Conservation (phyloP, 768 basidiomycete genomes). For the Suillus sp. region DNA sequence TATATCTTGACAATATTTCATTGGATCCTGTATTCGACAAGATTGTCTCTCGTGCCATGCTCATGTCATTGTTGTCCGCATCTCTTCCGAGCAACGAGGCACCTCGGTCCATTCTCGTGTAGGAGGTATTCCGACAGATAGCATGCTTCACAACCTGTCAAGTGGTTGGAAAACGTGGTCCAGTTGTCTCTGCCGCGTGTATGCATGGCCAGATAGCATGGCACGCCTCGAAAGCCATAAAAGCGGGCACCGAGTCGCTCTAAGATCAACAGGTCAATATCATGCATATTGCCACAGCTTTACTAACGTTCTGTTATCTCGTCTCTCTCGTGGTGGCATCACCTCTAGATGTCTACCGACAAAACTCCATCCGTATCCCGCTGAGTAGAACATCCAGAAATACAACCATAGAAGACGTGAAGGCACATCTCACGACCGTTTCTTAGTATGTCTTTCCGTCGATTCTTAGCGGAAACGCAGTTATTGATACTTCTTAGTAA, state of each 20-base stretch:
- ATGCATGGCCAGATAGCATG: neutral
- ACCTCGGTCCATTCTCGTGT: neutral
- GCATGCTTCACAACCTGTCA: neutral
- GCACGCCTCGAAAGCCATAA: neutral
- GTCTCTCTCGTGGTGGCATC: neutral
- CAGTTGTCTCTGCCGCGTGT: neutral
- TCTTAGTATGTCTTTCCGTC: neutral
- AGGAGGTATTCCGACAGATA: neutral
- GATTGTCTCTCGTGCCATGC: neutral
- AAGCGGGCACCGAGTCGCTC: neutral
- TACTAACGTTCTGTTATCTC: neutral
- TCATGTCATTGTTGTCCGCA: neutral
- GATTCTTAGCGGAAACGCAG: neutral
- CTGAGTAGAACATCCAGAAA: neutral
- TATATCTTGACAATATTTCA: constrained; percentile 5
- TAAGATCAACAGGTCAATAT: neutral
- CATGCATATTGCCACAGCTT: neutral
- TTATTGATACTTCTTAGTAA: neutral
- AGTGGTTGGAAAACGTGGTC: neutral
- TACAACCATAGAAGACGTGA: neutral
- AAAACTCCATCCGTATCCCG: neutral
- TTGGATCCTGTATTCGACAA: neutral
- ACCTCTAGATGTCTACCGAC: neutral
- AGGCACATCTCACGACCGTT: neutral
- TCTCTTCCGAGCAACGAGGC: constrained; percentile 4